These are phyloP conservation scores for Corylus americana DNA, from an alignment of 306 rosid species.

Conservation along the genomic window DNA sequence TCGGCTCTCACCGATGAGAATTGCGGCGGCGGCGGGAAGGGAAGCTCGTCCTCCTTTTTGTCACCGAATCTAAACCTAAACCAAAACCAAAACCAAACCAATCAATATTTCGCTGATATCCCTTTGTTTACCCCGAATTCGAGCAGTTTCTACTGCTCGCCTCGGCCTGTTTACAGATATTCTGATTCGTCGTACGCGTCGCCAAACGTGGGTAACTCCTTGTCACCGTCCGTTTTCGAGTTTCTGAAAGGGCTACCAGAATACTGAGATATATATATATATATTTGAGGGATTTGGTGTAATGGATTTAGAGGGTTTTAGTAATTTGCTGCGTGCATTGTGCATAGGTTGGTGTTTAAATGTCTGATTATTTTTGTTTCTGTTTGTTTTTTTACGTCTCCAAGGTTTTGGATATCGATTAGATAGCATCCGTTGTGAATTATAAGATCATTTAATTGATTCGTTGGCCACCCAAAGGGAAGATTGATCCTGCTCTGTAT, in stretches of 20 bases:
- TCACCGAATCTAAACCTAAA: not conserved
- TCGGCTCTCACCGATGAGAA: conserved; percentile 37
- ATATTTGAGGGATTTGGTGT: not conserved
- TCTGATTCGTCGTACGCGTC: conserved; percentile 45
- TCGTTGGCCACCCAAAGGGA: conserved; percentile 28
- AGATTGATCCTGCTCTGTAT: not conserved
- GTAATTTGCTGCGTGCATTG: not conserved
- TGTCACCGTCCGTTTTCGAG: conserved; percentile 69
- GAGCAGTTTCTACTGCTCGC: conserved; percentile 44
- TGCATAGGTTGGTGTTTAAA: not conserved
- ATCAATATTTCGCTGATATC: conserved; percentile 38
- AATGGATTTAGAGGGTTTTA: not conserved
- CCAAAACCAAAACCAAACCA: not conserved
- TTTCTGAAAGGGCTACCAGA: conserved; percentile 67
- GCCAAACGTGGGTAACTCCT: conserved; percentile 41
- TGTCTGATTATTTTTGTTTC: not conserved
- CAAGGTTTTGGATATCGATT: conserved; percentile 1
- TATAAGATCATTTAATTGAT: conserved; percentile 35
- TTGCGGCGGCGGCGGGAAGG: not conserved
- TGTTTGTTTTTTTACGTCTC: conserved; percentile 24
- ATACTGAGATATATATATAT: conserved; percentile 22
- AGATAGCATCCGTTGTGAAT: conserved; percentile 10
- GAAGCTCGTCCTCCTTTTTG: not conserved
- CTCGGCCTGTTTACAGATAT: conserved; percentile 36
- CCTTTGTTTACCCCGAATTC: conserved; percentile 69